Conservation (phyloP, 2,329 filamentous ascomycete species). For the Ilyonectria robusta region DNA sequence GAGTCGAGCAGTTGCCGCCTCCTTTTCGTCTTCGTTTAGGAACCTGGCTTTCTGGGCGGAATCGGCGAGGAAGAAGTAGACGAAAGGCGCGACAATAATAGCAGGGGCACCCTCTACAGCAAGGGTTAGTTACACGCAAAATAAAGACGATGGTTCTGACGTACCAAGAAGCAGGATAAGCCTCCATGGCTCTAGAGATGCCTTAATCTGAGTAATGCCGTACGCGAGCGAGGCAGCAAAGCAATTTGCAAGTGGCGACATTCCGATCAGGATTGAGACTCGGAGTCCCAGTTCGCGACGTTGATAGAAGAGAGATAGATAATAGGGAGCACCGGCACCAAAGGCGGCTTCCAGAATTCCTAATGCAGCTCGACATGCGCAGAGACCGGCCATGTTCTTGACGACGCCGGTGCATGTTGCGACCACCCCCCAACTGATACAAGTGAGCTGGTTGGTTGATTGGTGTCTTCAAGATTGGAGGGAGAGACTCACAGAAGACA, state of each 20-base stretch:
- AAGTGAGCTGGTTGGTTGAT: not conserved
- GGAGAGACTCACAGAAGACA: conserved; percentile 26
- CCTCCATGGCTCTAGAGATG: conserved; percentile 31
- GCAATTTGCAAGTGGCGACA: conserved; percentile 34
- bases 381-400: conserved; percentile 9
- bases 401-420: conserved; percentile 33
- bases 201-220: conserved; percentile 29
- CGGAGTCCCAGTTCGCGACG: conserved; percentile 30
- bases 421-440: conserved; percentile 31
- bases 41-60: conserved; percentile 33
- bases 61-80: conserved; percentile 39
- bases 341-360: conserved; percentile 37
- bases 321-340: conserved; percentile 36
- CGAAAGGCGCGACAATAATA: conserved; percentile 15
- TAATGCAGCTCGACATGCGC: conserved; percentile 13
- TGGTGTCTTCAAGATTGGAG: not conserved
- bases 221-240: conserved; percentile 37
- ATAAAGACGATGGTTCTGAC: conserved; percentile 2
- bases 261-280: conserved; percentile 29
- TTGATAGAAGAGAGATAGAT: conserved; percentile 31
- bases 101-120: conserved; percentile 31
- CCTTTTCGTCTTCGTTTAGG: conserved; percentile 24
- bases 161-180: conserved; percentile 16
- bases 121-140: fast-evolving
- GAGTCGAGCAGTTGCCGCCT: conserved; percentile 8